These are phyloP conservation scores for Rhizoctonia solani DNA, from an alignment of 1,284 basidiomycete genomes.

Conservation along the genomic window DNA sequence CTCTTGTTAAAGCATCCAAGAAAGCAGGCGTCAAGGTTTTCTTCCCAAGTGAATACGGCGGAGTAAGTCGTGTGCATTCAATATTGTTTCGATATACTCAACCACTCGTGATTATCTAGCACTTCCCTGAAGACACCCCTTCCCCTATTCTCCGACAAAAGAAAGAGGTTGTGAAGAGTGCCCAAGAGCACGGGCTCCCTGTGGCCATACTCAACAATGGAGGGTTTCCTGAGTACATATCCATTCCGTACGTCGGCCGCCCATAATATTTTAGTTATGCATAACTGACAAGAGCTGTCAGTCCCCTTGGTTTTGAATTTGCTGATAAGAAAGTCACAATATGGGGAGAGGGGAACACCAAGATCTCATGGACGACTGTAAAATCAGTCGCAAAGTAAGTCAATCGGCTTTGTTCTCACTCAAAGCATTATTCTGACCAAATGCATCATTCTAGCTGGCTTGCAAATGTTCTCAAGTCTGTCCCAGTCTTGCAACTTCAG, in stretches of 20 bases:
- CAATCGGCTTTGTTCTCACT: no score
- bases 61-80: not conserved
- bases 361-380: not conserved
- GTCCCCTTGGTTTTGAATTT: not conserved
- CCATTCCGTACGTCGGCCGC: not conserved
- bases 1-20: conserved; percentile 4
- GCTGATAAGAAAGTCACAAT: conserved; percentile 9
- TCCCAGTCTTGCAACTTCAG: not conserved
- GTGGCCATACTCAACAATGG: not conserved
- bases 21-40: conserved; percentile 9
- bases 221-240: not conserved
- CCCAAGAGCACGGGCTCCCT: not conserved
- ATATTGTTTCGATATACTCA: not conserved
- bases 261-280: not conserved
- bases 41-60: conserved; percentile 14
- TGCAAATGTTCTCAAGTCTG: not conserved
- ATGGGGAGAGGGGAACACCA: conserved; percentile 1
- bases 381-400: not conserved
- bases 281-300: not conserved
- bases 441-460: not conserved
- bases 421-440: not conserved
- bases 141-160: not conserved
- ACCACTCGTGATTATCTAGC: not conserved
- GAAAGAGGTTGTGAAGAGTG: not conserved
- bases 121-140: not conserved